phyloP scores from a whole-genome alignment of 116 monocot genomes.

The Papilionanthe hybrid region DNA sequence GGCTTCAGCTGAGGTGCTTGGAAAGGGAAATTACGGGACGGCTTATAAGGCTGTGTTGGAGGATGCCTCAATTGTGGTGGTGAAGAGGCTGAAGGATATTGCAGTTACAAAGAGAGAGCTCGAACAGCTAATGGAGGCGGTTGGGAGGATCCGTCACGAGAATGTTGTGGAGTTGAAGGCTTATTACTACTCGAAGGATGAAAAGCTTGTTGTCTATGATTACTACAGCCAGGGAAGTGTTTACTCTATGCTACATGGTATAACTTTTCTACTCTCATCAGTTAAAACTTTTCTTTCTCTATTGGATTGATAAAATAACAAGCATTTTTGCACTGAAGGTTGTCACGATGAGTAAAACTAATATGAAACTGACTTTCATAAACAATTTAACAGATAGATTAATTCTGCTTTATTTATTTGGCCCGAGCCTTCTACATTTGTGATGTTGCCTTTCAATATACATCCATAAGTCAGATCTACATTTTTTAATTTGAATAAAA shows the following conservation, averaged over 20 bases:
- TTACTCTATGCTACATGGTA: slow-evolving; percentile 67
- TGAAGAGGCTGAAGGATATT: slow-evolving; percentile 84
- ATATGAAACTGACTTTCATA: background rate
- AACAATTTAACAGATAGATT: background rate
- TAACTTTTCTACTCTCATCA: background rate
- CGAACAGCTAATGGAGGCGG: slow-evolving; percentile 82
- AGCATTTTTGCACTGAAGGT: background rate
- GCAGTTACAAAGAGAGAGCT: slow-evolving; percentile 68
- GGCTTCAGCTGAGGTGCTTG: slow-evolving; percentile 81
- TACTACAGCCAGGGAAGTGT: slow-evolving; percentile 55
- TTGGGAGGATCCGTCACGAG: slow-evolving; percentile 61
- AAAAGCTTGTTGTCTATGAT: slow-evolving; percentile 83
- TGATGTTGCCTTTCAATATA: background rate
- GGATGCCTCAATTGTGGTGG: slow-evolving; percentile 68
- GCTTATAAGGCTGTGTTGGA: slow-evolving; percentile 79
- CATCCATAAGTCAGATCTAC: background rate
- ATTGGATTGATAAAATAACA: background rate
- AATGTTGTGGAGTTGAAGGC: slow-evolving; percentile 70
- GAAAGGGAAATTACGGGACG: slow-evolving; percentile 78
- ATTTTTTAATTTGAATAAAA: background rate
- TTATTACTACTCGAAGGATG: slow-evolving; percentile 85
- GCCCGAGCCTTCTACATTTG: background rate
- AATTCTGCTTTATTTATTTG: background rate
- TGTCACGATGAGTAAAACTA: background rate
- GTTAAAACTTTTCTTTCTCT: background rate